These are phyloP conservation scores for Shiraia bambusicola DNA, from an alignment of 2,329 filamentous ascomycete genomes.

Conservation along the genomic window DNA sequence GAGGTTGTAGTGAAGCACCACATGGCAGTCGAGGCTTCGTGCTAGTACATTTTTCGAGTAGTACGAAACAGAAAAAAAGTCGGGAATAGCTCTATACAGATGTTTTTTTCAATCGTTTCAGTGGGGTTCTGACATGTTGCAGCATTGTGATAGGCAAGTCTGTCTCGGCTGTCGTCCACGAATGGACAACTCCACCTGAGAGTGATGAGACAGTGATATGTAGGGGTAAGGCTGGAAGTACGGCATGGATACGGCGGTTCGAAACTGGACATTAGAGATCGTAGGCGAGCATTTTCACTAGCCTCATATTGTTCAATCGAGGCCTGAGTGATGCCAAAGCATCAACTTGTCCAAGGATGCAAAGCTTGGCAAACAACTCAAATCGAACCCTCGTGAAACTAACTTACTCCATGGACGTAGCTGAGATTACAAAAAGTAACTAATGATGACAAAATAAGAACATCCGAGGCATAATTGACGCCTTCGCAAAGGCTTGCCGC, in stretches of 20 bases:
- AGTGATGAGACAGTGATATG: conserved; percentile 15
- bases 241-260: conserved; percentile 1
- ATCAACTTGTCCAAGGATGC: conserved; percentile 15
- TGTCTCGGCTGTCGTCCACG: conserved; percentile 1
- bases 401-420: too few species aligned
- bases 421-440: conserved; percentile 14
- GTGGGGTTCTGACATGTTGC: conserved; percentile 12
- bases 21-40: conserved; percentile 12
- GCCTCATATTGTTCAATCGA: not conserved
- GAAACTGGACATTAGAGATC: conserved; percentile 5
- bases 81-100: conserved; percentile 22
- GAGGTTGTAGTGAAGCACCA: conserved; percentile 13
- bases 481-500: too few species aligned
- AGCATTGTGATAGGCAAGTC: conserved; percentile 1
- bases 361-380: conserved; percentile 31
- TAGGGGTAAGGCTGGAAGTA: conserved; percentile 4
- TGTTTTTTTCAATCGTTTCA: conserved; percentile 21
- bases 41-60: conserved; percentile 6
- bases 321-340: conserved; percentile 19
- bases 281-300: not conserved
- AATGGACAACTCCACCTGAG: conserved; percentile 6
- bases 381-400: conserved; percentile 25
- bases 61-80: conserved; percentile 30
- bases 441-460: not conserved
- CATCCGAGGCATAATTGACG: not conserved